Evolutionary conservation across 2,329 filamentous ascomycete species (phyloP).

Genomic region (Colletotrichum ledebouriae): DNA sequence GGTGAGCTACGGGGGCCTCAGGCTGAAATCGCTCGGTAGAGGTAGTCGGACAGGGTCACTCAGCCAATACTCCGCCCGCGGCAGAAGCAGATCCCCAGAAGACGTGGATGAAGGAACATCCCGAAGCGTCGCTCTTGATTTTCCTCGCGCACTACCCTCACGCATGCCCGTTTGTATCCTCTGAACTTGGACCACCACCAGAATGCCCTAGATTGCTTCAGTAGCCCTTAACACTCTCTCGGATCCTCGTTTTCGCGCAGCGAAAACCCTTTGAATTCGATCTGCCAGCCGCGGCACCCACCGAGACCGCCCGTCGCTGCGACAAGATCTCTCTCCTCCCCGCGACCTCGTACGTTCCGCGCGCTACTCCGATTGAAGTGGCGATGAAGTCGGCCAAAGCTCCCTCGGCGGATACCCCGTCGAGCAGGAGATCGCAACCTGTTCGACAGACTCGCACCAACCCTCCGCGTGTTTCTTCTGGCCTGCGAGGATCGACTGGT

Average conservation of each 20-base stretch:
- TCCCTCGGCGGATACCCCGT: slow-evolving; percentile 56
- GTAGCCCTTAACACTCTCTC: neutral
- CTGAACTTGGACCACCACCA: slow-evolving; percentile 6
- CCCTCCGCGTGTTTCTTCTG: slow-evolving; percentile 65
- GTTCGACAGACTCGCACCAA: slow-evolving; percentile 76
- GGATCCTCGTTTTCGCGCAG: slow-evolving; percentile 5
- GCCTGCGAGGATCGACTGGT: slow-evolving; percentile 59
- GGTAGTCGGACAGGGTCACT: slow-evolving; percentile 32
- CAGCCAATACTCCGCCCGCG: slow-evolving; percentile 37
- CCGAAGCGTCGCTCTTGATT: slow-evolving; percentile 39
- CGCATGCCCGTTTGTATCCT: slow-evolving; percentile 21
- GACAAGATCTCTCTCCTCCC: slow-evolving; percentile 21
- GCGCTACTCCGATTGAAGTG: slow-evolving; percentile 15
- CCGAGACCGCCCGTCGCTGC: slow-evolving; percentile 3
- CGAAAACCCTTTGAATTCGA: slow-evolving; percentile 4
- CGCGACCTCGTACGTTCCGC: slow-evolving; percentile 17
- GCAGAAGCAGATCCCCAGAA: slow-evolving; percentile 37
- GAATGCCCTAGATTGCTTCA: slow-evolving; percentile 33
- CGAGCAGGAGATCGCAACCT: slow-evolving; percentile 72
- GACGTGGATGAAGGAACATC: slow-evolving; percentile 40
- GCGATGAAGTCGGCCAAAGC: slow-evolving; percentile 70
- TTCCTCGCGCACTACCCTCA: slow-evolving; percentile 39
- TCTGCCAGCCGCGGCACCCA: slow-evolving; percentile 12
- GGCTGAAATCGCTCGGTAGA: slow-evolving; percentile 38
- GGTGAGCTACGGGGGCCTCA: slow-evolving; percentile 33